Percentiles rank a stretch among this genome's conserved stretches.
These are phyloP conservation scores for Tanozyma kutaoensis DNA, from an alignment of 805 yeast genomes.

Conservation along the genomic window DNA sequence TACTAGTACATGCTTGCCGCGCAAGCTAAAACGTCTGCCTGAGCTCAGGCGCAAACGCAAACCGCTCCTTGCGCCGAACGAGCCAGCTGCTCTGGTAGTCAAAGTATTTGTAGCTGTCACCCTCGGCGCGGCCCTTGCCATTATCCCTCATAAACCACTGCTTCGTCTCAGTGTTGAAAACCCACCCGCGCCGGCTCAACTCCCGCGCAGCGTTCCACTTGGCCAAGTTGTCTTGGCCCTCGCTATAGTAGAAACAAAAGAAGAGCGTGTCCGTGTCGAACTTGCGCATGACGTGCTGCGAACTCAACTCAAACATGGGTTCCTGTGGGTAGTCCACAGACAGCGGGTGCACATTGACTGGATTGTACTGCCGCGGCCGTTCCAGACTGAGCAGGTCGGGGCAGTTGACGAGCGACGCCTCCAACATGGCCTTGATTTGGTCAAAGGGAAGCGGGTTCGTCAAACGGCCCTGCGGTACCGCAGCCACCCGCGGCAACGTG, in stretches of 20 bases:
- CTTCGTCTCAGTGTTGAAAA: constrained; percentile 51
- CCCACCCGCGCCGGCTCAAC: constrained; percentile 71
- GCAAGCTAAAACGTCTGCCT: constrained; percentile 19
- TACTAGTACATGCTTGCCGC: no score
- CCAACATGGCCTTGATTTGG: constrained; percentile 45
- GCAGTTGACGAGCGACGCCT: constrained; percentile 71
- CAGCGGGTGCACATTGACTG: constrained; percentile 79
- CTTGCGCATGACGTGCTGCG: constrained; percentile 38
- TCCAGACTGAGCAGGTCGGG: constrained; percentile 93
- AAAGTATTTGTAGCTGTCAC: constrained; percentile 60
- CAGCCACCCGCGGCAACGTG: constrained; percentile 10
- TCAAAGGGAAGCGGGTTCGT: constrained; percentile 40
- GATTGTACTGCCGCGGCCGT: constrained; percentile 62
- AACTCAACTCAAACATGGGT: constrained; percentile 55
- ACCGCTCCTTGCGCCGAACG: constrained; percentile 29
- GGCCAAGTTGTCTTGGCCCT: constrained; percentile 18
- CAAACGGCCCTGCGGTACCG: constrained; percentile 28
- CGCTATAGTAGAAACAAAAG: constrained; percentile 80
- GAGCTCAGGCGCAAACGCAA: constrained; percentile 15
- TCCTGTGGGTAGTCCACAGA: constrained; percentile 85
- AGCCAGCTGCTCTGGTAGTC: constrained; percentile 60
- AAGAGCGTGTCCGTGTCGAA: constrained; percentile 82
- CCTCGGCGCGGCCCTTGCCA: constrained; percentile 27
- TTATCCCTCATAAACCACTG: constrained; percentile 75
- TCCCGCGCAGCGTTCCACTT: constrained; percentile 62